Conservation (phyloP, 2,329 filamentous ascomycete species). For the Blumeriella jaapii region DNA sequence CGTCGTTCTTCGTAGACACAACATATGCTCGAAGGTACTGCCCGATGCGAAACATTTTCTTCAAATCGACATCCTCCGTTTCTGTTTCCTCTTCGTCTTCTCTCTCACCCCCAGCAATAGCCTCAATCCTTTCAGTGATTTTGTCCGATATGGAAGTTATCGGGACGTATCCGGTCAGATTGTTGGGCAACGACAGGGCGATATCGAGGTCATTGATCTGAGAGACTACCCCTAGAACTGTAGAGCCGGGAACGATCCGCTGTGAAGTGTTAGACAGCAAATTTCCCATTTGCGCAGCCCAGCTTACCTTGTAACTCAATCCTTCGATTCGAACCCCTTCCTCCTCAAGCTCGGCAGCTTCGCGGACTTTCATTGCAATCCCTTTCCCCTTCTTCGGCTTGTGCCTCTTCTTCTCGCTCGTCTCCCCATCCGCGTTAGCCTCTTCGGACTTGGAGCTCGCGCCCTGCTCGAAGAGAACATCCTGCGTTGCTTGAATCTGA, state of each 20-base stretch:
- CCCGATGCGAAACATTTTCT: constrained; percentile 65
- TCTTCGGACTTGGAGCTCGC: constrained; percentile 34
- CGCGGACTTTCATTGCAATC: constrained; percentile 41
- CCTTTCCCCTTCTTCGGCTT: constrained; percentile 41
- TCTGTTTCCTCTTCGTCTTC: constrained; percentile 41
- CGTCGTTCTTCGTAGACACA: constrained; percentile 61
- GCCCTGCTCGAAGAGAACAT: constrained; percentile 76
- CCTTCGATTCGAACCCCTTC: constrained; percentile 65
- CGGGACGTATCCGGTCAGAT: constrained; percentile 78
- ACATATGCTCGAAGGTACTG: constrained; percentile 85
- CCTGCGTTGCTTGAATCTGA: constrained; percentile 80
- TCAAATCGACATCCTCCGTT: constrained; percentile 55
- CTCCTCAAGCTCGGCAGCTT: constrained; percentile 34
- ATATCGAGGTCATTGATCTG: constrained; percentile 72
- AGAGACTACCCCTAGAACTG: constrained; percentile 78
- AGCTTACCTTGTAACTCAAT: constrained; percentile 72
- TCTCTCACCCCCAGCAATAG: constrained; percentile 48
- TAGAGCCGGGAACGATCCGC: constrained; percentile 74
- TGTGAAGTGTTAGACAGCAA: constrained; percentile 32
- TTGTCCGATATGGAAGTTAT: constrained; percentile 83
- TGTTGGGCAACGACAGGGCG: constrained; percentile 79
- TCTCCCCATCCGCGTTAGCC: constrained; percentile 22
- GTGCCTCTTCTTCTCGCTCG: constrained; percentile 37
- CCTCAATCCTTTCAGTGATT: constrained; percentile 65
- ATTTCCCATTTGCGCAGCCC: neutral